Percentiles rank a stretch among this genome's conserved stretches.
Evolutionary conservation across 1,284 basidiomycete species (phyloP).

Genomic region (Polyporus tsugae): DNA sequence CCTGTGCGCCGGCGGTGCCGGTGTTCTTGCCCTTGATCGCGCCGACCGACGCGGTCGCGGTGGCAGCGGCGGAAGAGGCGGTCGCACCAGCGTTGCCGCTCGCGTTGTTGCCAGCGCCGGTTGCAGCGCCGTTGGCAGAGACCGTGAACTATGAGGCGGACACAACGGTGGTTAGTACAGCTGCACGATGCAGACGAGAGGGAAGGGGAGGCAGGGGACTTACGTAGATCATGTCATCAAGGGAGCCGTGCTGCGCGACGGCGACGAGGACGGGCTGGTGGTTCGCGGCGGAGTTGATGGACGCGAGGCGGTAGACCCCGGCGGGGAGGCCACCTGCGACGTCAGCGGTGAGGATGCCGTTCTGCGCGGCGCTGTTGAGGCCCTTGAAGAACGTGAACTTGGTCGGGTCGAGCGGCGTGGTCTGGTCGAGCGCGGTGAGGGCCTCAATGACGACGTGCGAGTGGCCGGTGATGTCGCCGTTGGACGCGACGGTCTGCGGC

Average conservation of each 20-base stretch:
- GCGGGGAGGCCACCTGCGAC: conserved; percentile 68
- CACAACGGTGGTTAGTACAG: neutral
- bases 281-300: conserved; percentile 62
- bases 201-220: conserved; percentile 36
- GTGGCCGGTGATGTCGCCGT: conserved; percentile 62
- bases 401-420: conserved; percentile 62
- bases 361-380: conserved; percentile 54
- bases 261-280: conserved; percentile 67
- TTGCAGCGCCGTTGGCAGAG: conserved; percentile 37
- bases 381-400: conserved; percentile 78
- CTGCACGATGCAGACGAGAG: neutral
- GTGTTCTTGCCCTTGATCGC: conserved; percentile 34
- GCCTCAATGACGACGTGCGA: conserved; percentile 72
- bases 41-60: conserved; percentile 27
- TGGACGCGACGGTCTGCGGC: conserved; percentile 64
- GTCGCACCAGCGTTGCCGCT: neutral
- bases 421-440: conserved; percentile 60
- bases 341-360: conserved; percentile 60
- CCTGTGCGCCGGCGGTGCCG: conserved; percentile 32
- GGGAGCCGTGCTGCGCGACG: conserved; percentile 38
- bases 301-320: conserved; percentile 64
- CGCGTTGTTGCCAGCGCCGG: conserved; percentile 21
- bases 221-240: conserved; percentile 73
- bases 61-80: conserved; percentile 24
- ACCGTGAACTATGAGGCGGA: conserved; percentile 54